Evolutionary conservation across 1,139 yeast genomes (phyloP).

Genomic region (Entelexis sorbosivorans): DNA sequence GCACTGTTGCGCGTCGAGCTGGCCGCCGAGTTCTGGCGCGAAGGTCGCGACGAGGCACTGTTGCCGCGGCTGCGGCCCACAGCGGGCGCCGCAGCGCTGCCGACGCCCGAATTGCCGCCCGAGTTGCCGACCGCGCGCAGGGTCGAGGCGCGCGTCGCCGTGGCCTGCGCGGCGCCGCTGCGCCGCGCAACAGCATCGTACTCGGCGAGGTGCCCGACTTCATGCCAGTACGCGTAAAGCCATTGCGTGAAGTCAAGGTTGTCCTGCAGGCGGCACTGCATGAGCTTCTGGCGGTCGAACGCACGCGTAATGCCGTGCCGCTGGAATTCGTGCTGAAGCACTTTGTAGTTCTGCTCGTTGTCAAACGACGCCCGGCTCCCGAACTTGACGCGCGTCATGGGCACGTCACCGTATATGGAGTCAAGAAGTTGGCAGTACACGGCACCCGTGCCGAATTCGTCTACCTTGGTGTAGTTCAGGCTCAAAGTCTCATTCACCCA

Average conservation of each 20-base stretch:
- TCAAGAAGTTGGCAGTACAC: constrained; percentile 89
- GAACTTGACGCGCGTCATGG: constrained; percentile 65
- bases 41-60: not conserved
- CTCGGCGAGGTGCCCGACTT: constrained; percentile 52
- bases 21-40: not conserved
- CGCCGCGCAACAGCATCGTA: constrained; percentile 55
- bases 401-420: constrained; percentile 68
- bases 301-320: constrained; percentile 60
- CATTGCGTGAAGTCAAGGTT: constrained; percentile 89
- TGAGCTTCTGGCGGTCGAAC: constrained; percentile 69
- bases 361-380: constrained; percentile 66
- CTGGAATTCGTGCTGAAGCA: constrained; percentile 66
- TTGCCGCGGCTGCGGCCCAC: not conserved
- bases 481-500: constrained; percentile 74
- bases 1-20: not conserved
- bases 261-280: constrained; percentile 86
- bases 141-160: not conserved
- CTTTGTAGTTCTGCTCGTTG: constrained; percentile 66
- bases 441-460: constrained; percentile 93
- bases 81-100: not conserved
- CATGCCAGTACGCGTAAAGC: constrained; percentile 70
- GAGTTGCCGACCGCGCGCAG: not conserved
- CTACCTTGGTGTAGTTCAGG: constrained; percentile 62
- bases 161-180: not conserved
- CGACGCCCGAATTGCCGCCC: not conserved